Conservation (phyloP, 2,329 filamentous ascomycete species). For the Microcyclospora tardicrescens region DNA sequence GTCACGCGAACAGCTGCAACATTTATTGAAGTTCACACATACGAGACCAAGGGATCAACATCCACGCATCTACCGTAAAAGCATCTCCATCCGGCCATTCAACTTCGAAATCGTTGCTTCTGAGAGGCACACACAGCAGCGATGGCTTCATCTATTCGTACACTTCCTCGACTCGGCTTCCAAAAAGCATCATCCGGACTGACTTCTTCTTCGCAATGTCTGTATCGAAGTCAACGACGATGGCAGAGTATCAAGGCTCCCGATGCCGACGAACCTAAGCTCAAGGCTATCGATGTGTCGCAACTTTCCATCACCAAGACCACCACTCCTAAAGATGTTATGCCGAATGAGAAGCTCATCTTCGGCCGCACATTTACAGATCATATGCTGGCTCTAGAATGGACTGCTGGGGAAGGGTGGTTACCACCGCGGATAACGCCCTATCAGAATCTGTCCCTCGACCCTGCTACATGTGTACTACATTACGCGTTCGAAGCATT, state of each 20-base stretch:
- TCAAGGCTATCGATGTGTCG: constrained; percentile 60
- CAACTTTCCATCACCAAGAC: constrained; percentile 66
- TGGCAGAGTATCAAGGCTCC: constrained; percentile 33
- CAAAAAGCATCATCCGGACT: too few species aligned
- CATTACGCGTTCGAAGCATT: constrained; percentile 98
- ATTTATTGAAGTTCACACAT: too few species aligned
- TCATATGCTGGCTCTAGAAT: constrained; percentile 94
- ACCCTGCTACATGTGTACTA: constrained; percentile 92
- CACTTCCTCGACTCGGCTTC: too few species aligned
- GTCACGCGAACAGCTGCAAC: too few species aligned
- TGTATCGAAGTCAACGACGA: constrained; percentile 1
- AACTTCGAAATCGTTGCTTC: too few species aligned
- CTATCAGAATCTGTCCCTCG: constrained; percentile 93
- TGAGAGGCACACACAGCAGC: too few species aligned
- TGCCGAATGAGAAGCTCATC: constrained; percentile 66
- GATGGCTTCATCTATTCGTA: too few species aligned
- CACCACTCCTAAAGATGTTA: constrained; percentile 57
- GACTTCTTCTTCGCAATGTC: too few species aligned
- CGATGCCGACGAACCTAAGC: constrained; percentile 37
- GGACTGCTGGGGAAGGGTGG: constrained; percentile 80
- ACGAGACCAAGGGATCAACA: too few species aligned
- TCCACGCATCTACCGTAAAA: too few species aligned
- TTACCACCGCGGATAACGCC: constrained; percentile 68
- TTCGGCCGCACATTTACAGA: constrained; percentile 92
- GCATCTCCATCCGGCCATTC: too few species aligned